Evolutionary conservation across 2,329 filamentous ascomycete genomes (phyloP).

Genomic region (Cadophora luteo-olivacea): DNA sequence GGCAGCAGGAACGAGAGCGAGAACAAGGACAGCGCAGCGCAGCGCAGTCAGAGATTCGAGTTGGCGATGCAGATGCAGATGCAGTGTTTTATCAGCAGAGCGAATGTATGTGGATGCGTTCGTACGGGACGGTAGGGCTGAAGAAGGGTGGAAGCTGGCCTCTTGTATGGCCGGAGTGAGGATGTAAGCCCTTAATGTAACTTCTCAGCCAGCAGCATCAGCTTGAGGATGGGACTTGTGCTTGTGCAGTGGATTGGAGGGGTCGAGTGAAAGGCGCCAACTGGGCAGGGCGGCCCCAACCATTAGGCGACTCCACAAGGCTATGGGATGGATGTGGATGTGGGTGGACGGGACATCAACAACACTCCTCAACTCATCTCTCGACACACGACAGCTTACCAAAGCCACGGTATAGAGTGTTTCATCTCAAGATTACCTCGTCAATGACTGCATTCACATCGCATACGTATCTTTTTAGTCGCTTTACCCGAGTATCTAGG

Average conservation of each 20-base stretch:
- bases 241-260: neutral
- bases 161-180: constrained; percentile 23
- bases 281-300: neutral
- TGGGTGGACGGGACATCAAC: neutral
- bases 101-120: constrained; percentile 12
- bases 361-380: neutral
- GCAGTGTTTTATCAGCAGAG: constrained; percentile 23
- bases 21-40: constrained; percentile 13
- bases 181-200: constrained; percentile 31
- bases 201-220: constrained; percentile 22
- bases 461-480: neutral
- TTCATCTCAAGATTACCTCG: constrained; percentile 17
- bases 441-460: constrained; percentile 19
- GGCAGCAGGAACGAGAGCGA: constrained; percentile 8
- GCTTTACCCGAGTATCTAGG: constrained; percentile 9
- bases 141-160: constrained; percentile 24
- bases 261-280: constrained; percentile 7
- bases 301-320: constrained; percentile 10
- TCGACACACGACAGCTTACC: neutral
- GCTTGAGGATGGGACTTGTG: neutral
- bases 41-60: neutral
- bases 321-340: constrained; percentile 11
- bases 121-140: constrained; percentile 19
- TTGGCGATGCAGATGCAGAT: neutral
- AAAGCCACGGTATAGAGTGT: constrained; percentile 18